These are phyloP conservation scores for Blastobotrys persicus DNA, from an alignment of 1,139 yeast species.

Conservation along the genomic window DNA sequence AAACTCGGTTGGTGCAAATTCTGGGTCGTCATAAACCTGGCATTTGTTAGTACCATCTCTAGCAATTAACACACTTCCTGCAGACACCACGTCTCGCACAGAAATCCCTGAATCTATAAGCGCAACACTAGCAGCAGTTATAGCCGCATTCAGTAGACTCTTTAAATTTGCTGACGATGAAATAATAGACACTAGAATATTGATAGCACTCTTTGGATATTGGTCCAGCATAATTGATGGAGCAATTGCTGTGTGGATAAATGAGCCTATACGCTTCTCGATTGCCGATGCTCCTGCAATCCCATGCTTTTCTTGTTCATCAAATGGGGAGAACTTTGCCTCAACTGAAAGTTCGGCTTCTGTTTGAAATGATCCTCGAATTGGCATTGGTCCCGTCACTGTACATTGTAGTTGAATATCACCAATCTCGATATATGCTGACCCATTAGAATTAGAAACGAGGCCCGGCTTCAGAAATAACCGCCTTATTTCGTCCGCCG, in stretches of 20 bases:
- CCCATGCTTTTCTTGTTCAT: conserved; percentile 33
- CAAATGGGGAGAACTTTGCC: conserved; percentile 55
- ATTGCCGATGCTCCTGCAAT: conserved; percentile 35
- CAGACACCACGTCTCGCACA: conserved; percentile 70
- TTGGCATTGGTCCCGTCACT: conserved; percentile 88
- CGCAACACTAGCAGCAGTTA: conserved; percentile 45
- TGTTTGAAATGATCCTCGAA: conserved; percentile 69
- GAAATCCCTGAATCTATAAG: conserved; percentile 49
- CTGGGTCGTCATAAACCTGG: conserved; percentile 21
- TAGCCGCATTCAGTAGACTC: conserved; percentile 39
- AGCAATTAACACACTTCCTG: conserved; percentile 51
- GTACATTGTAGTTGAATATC: conserved; percentile 63
- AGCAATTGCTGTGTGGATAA: conserved; percentile 55
- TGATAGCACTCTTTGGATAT: conserved; percentile 89
- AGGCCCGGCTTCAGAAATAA: conserved; percentile 50
- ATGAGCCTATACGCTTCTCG: conserved; percentile 54
- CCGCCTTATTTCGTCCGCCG: conserved; percentile 16
- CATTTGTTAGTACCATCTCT: conserved; percentile 6
- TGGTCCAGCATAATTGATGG: conserved; percentile 64
- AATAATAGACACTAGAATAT: conserved; percentile 68
- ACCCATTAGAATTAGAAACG: conserved; percentile 76
- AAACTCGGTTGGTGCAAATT: conserved; percentile 23
- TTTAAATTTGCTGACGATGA: conserved; percentile 43
- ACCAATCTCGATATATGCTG: conserved; percentile 71
- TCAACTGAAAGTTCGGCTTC: conserved; percentile 69